Evolutionary conservation across 805 yeast species (phyloP), one percentile per base, ranked within the genome.

Genomic region (Candida oleophila): DNA sequence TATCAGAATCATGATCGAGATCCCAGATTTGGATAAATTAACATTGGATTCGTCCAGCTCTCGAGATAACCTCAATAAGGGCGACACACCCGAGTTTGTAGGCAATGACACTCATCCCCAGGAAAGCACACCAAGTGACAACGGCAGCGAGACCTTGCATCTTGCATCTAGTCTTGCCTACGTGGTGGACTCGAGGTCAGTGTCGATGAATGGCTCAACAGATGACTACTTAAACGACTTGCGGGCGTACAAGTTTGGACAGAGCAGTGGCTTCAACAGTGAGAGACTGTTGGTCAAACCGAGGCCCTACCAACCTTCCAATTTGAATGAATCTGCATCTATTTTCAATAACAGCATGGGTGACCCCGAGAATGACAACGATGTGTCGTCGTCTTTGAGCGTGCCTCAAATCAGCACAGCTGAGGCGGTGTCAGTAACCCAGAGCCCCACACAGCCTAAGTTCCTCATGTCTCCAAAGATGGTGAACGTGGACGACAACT

Each of bases 21-120:
- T 73, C 33, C 77, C 77, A 5, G 71, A 68, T 50, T 60, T 73
- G 51, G 73, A 69, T 32, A 68, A 66, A 20, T 44, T 55, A 47
- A 44, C 53, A 35, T 45, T 47, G 25, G 45, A 53, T 36, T 35
- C 59, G 28, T 47, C 47, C 16, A 25, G 22, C 47, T 40, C 30
- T 33, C 40, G 4, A 35, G 19, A 11, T 22, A 25, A 25, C 11
- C 30, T 25, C 30, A 25, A 25, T 25, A 25, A 25, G n/a, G n/a
- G n/a, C n/a, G n/a, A n/a, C n/a, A n/a, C n/a, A n/a, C n/a, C n/a
- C n/a, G n/a, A n/a, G n/a, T n/a, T n/a, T n/a, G n/a, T n/a, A n/a
- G n/a, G n/a, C n/a, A n/a, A n/a, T n/a, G n/a, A 25, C 9, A 25
- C 9, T 11, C 30, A 25, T 5, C 30, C 30, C 11, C 30, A 25